Base-by-base conservation (phyloP, 192 early-diverging fungal species). In the Mortierella antarctica region DNA sequence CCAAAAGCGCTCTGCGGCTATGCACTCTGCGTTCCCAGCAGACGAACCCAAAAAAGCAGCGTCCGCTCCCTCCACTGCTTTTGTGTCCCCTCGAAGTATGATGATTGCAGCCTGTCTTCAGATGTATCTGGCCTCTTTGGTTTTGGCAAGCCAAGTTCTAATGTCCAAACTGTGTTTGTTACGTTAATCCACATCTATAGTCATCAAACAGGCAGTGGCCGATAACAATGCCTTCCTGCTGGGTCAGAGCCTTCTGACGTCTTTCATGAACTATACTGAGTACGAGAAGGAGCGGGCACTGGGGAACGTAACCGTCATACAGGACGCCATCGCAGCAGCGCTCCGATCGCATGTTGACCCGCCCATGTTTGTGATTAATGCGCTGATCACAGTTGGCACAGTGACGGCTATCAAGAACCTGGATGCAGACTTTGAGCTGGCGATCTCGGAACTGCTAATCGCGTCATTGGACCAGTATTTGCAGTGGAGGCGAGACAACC, bases 221-320 rank as follows among this genome's bases (percentile, higher is more conserved):
- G 58, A 65, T 10, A 74, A 74, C 39, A 74, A 74, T 67, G 73
- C 65, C 1, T 67, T 74, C 14, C 45, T 74, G 20, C 54, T 74
- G 49, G 73, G 63, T 11, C 53, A 74, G 56, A 62, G 62, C 13
- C 49, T 74, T 15, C 5, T 73, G 52, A 17, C 51, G 14, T 21
- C 55, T 12, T 57, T 65, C 48, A 52, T 18, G 20, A 59, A 52
- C 41, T 17, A 42, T 0, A 17, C 42, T 7, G 52, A 62, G 0
- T 74, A 52, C 6, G 2, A 45, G 15, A 49, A 8, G 1, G 59
- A 49, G 42, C 51, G 42, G 31, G 51, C 54, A 6, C 40, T 5
- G 0, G 47, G 60, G 2, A 42, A 45, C 9, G 17, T 76, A 5
- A 58, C 51, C 7, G 7, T 8, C 3, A 10, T 62, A 8, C 61